Conservation (phyloP, 139 green algal species). For the Ostreobium quekettii region DNA sequence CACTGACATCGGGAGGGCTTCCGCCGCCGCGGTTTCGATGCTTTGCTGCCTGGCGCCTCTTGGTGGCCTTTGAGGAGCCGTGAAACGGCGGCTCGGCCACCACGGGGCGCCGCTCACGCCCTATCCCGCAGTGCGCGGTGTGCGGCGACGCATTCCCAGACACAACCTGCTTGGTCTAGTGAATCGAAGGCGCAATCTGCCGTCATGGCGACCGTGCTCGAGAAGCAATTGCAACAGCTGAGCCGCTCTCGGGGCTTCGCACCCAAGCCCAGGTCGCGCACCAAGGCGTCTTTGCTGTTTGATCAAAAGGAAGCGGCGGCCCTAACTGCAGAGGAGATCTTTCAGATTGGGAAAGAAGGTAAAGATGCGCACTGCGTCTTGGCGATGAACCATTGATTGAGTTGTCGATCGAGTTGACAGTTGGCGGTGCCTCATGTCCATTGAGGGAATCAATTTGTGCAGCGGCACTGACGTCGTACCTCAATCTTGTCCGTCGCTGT, state of each 20-base stretch:
- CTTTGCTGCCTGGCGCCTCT: no score
- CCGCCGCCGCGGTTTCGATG: no score
- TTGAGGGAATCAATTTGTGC: background rate
- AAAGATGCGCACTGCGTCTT: background rate
- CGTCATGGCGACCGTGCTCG: conserved; percentile 7
- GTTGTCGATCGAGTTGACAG: no score
- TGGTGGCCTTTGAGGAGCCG: no score
- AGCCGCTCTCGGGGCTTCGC: conserved; percentile 6
- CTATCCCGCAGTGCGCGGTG: no score
- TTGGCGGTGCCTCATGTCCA: background rate
- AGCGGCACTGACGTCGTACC: background rate
- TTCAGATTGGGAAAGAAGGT: background rate
- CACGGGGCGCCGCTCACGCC: no score
- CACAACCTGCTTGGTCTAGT: no score
- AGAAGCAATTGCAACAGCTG: background rate
- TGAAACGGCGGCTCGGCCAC: no score
- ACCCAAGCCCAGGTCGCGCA: no score
- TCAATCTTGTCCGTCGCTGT: background rate
- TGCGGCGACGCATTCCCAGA: no score
- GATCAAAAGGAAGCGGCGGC: conserved; percentile 8
- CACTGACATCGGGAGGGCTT: no score
- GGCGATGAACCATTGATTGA: background rate
- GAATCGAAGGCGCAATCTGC: no score
- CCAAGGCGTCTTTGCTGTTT: conserved; percentile 4
- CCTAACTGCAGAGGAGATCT: conserved; percentile 6